Conservation (phyloP, 139 green algal species). For the Chlorella sp. region DNA sequence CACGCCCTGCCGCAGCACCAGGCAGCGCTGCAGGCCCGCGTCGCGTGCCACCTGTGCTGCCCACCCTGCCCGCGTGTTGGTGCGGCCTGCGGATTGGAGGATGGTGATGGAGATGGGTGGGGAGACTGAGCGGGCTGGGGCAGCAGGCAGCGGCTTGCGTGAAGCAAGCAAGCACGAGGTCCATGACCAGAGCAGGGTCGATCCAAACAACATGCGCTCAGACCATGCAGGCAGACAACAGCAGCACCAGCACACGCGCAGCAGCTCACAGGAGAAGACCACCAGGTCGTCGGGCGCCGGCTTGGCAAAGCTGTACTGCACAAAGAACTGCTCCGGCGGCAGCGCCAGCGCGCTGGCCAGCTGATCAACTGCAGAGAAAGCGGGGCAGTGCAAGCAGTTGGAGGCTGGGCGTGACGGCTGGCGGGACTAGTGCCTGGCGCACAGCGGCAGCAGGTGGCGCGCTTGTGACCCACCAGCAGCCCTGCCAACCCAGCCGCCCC, state of each 20-base stretch:
- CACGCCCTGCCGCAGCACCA: slow-evolving; percentile 62
- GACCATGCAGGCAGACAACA: neutral
- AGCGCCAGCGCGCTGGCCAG: slow-evolving; percentile 58
- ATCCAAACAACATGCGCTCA: neutral
- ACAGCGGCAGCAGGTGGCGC: neutral
- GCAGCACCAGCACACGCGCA: too few relatives aligned
- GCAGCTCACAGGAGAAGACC: slow-evolving; percentile 58
- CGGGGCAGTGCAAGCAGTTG: too few relatives aligned
- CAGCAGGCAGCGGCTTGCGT: neutral
- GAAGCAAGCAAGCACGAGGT: neutral
- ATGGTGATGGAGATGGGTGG: neutral
- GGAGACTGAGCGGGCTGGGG: neutral
- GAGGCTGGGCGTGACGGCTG: too few relatives aligned
- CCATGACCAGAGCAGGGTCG: neutral
- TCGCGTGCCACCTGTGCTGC: slow-evolving; percentile 73
- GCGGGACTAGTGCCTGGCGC: too few relatives aligned
- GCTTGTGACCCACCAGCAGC: neutral
- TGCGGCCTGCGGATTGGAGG: slow-evolving; percentile 40
- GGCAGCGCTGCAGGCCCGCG: slow-evolving; percentile 35
- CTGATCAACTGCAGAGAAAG: slow-evolving; percentile 49
- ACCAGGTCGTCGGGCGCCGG: slow-evolving; percentile 49
- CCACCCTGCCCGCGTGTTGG: slow-evolving; percentile 65
- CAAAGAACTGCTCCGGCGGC: slow-evolving; percentile 44
- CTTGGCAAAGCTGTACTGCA: slow-evolving; percentile 67
- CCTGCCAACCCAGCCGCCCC: neutral